Percentiles rank a stretch among this genome's conserved stretches.
phyloP scores from a whole-genome alignment of 305 asterid species.

The Fraxinus albicans region DNA sequence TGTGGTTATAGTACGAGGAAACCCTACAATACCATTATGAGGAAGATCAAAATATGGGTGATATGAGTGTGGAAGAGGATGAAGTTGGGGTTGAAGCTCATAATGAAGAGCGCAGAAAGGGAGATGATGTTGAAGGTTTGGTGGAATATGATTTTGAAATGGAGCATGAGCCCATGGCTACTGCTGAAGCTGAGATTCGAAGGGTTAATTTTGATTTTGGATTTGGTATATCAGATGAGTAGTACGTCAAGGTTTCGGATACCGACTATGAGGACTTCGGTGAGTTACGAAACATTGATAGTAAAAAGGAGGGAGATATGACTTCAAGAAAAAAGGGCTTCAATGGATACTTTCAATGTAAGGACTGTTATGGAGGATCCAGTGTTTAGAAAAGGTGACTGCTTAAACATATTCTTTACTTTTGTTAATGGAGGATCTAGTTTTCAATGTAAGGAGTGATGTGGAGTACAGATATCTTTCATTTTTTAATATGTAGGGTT shows the following conservation, averaged over 20 bases:
- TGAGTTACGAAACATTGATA: not conserved
- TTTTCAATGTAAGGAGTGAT: too few species aligned
- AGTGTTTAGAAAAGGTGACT: too few species aligned
- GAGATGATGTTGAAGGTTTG: too few species aligned
- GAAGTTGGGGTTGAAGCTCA: too few species aligned
- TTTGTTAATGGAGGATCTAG: too few species aligned
- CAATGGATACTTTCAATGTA: not conserved
- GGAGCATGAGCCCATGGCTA: not conserved
- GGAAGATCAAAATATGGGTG: too few species aligned
- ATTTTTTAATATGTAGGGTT: too few species aligned
- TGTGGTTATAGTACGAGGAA: not conserved
- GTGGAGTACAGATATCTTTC: too few species aligned
- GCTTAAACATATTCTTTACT: too few species aligned
- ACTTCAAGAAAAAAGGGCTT: not conserved
- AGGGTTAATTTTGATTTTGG: not conserved
- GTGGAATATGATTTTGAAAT: not conserved
- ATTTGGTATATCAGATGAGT: not conserved
- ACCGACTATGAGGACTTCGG: not conserved
- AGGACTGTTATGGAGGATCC: not conserved
- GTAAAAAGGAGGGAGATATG: not conserved
- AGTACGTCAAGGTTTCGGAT: not conserved
- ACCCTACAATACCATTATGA: not conserved
- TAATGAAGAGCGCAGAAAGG: too few species aligned
- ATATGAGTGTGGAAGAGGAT: too few species aligned
- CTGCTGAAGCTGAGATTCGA: not conserved